Evolutionary conservation across 306 rosid genomes (phyloP).

Genomic region (Vicia faba): DNA sequence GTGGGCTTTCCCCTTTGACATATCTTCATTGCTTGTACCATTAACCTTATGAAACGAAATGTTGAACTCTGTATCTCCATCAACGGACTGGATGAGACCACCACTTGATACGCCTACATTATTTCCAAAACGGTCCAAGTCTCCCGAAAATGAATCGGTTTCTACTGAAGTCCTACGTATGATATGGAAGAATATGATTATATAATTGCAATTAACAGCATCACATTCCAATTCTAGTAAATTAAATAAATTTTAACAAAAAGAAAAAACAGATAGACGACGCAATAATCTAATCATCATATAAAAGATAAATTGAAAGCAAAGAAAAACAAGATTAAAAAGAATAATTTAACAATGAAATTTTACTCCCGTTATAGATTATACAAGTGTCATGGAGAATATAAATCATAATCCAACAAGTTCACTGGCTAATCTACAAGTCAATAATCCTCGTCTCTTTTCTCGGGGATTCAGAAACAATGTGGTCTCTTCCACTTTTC

Average conservation of each 20-base stretch:
- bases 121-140: conserved; percentile 60
- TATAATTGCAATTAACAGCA: conserved; percentile 22
- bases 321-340: too few species aligned
- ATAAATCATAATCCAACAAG: neutral
- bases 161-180: conserved; percentile 75
- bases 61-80: conserved; percentile 62
- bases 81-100: conserved; percentile 53
- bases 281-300: neutral
- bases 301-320: neutral
- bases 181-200: conserved; percentile 38
- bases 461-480: too few species aligned
- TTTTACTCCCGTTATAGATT: neutral
- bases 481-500: too few species aligned
- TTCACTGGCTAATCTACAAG: too few species aligned
- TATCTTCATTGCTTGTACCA: conserved; percentile 40
- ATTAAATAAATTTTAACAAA: too few species aligned
- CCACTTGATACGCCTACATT: conserved; percentile 50
- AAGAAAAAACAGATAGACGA: neutral
- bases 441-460: too few species aligned
- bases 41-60: conserved; percentile 60
- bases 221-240: conserved; percentile 36
- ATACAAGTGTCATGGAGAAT: conserved; percentile 24
- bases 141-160: conserved; percentile 66
- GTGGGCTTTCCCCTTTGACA: conserved; percentile 45
- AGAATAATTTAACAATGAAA: neutral